Base-by-base conservation (phyloP, 305 asterid species). In the Fraxinus angustifolia region DNA sequence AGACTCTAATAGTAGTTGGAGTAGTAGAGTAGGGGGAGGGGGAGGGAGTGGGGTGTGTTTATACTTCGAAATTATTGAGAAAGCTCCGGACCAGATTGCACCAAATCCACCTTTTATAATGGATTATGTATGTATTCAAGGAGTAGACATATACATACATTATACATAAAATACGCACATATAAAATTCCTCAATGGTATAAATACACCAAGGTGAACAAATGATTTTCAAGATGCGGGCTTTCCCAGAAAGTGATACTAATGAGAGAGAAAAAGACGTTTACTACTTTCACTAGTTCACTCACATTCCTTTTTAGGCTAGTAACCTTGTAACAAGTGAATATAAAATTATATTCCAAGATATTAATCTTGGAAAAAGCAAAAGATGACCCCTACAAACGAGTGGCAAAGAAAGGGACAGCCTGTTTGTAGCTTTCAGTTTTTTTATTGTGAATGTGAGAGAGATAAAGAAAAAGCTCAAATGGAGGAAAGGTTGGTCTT, bases 321-420 rank as follows among this genome's bases (percentile, higher is more conserved):
- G 82, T 75, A 85, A 82, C 85, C 86, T 83, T 81, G 88, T 72
- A 53, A 83, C 74, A 84, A 88, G 85, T 84, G 89, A 80, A 75
- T 85, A 73, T 74, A 80, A 70, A 38, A 82, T 4, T 50, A 56
- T 19, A 79, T 60, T 56, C 53, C 76, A 81, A 86, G 40, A 73
- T 78, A 60, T 73, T 85, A 77, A 56, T 77, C 73, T 34, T 78
- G 75, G 6, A 74, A 56, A 80, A 71, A 53, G 83, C 84, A 80
- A 81, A 17, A 82, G 84, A 81, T 19, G 75, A 30, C 68, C 78
- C 81, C 76, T 78, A 81, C 30, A 86, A 81, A 86, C 79, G 88
- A 87, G 91, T 91, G 94, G 92, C 88, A 36, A 82, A 73, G 86
- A 91, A 87, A 85, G 91, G 83, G 90, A 88, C 91, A 85, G 85